Base-by-base conservation (phyloP, 768 basidiomycete species). In the Amanita rimosa region DNA sequence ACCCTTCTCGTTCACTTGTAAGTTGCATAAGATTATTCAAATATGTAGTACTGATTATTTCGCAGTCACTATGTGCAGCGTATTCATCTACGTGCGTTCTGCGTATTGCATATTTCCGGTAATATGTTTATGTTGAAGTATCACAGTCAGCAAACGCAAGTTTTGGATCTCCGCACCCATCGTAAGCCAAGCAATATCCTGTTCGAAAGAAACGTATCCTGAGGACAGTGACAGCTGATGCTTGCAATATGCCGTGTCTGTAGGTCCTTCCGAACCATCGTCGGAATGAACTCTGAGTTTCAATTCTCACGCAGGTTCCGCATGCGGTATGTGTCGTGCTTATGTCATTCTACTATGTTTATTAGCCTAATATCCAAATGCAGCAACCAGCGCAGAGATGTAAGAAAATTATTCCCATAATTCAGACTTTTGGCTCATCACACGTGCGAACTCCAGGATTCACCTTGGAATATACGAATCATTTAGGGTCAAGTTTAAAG, bases 1-100 rank as follows among this genome's bases (percentile, higher is more conserved):
- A 64, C 63, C 0, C 57, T 60, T 48, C 35, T 60, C 41, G 63
- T 63, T 22, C 63, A 64, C 43, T 58, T 55, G 60, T 62, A 38
- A 34, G 60, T 49, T 31, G 19, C 37, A 26, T 6, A 11, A 13
- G 17, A 13, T n/a, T 37, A 9, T 19, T 6, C 7, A 19, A 7
- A 11, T 21, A n/a, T 36, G 26, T 17, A 11, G 33, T 34, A 29
- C 19, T 43, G 19, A 29, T 14, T 22, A 4, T 14, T 26, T 33
- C 27, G 14, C 19, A 64, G 62, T 37, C 59, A 60, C 52, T 60
- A 60, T 29, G 59, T 57, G 10, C 56, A 59, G 16, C 54, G 62
- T 7, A 64, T 64, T 19, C 59, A 53, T 29, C 42, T 49, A 22
- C 40, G 62, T 64, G 44, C 37, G 61, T 52, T 14, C 17, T 21